Base-by-base conservation (phyloP, 371 early-diverging fungal genomes). In the Dipsacomyces acuminosporus region DNA sequence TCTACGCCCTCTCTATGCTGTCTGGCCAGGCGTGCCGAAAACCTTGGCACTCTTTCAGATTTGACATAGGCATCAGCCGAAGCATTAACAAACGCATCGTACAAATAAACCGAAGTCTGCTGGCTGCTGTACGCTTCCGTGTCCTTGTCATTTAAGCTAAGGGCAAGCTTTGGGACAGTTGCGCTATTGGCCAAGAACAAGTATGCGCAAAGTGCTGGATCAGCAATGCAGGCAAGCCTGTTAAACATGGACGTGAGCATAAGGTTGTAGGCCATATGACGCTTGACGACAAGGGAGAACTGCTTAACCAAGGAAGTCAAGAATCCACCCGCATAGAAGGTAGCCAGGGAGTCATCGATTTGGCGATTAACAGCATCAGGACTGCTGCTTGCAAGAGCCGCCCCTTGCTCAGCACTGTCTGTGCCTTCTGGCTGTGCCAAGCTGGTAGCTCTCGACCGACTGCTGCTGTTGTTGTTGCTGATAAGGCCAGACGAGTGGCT, bases 211-310 rank as follows among this genome's bases (percentile, higher is more conserved):
- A 72, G 60, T 0, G 64, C 58, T 1, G 56, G 64, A 41, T 72
- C 50, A 1, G 44, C 72, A 2, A 72, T n/a, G 21, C 66, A 56
- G 13, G 53, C 45, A 0, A 73, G 62, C 22, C 45, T 45, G 35
- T 57, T 53, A 14, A 74, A 8, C 43, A 73, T 73, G 33, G 66
- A 59, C 8, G 73, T 73, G 8, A 73, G 44, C 43, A 69, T 40
- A 19, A 73, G 53, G 38, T 61, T 73, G 20, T 73, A 70, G 13
- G 73, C 73, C 57, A 72, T 61, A 11, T 73, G 64, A 11, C 65
- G 65, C 17, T 43, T 51, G 4, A 62, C 43, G 4, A 47, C 51
- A 1, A 49, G 3, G 8, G 42, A 8, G n/a, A 73, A 33, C 41
- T 72, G 65, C 14, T 23, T 17, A 7, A 74, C 21, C 7, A 73